phyloP scores from a whole-genome alignment of 1,139 yeast genomes.

The Geotrichum candidum region DNA sequence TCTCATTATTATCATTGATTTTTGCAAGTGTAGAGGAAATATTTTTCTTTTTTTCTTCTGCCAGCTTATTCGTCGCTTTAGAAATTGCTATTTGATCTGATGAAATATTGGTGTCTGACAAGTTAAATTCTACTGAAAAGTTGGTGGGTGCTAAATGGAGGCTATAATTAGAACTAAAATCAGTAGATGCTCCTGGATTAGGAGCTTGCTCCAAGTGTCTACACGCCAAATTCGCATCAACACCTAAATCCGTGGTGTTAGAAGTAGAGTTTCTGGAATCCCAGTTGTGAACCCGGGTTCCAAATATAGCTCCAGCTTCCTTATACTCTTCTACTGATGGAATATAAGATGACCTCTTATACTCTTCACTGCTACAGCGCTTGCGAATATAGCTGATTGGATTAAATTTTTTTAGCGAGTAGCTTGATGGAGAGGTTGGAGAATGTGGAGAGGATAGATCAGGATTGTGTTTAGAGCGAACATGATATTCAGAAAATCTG shows the following conservation, averaged over 20 bases:
- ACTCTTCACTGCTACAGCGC: slow-evolving; percentile 9
- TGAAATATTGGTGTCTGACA: neutral
- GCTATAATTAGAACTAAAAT: neutral
- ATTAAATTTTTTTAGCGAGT: slow-evolving; percentile 27
- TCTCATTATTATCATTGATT: neutral
- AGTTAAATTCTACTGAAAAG: neutral
- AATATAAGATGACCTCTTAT: neutral
- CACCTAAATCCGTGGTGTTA: neutral
- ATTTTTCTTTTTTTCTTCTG: neutral
- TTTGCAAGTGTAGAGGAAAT: neutral
- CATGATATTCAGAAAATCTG: neutral
- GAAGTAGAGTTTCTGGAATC: slow-evolving; percentile 19
- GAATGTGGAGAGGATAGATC: slow-evolving; percentile 2
- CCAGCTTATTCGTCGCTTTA: neutral
- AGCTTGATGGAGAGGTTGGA: slow-evolving; percentile 4
- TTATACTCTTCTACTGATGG: slow-evolving; percentile 20
- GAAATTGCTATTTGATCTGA: neutral
- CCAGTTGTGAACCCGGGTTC: slow-evolving; percentile 35
- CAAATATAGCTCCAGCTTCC: slow-evolving; percentile 33
- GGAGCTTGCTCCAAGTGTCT: neutral
- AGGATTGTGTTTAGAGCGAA: neutral
- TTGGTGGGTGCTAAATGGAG: neutral
- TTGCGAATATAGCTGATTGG: slow-evolving; percentile 25
- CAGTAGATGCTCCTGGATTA: neutral
- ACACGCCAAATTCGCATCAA: neutral